Base-by-base conservation (phyloP, 164 flowering plant genomes). In the Sextonia rubra region DNA sequence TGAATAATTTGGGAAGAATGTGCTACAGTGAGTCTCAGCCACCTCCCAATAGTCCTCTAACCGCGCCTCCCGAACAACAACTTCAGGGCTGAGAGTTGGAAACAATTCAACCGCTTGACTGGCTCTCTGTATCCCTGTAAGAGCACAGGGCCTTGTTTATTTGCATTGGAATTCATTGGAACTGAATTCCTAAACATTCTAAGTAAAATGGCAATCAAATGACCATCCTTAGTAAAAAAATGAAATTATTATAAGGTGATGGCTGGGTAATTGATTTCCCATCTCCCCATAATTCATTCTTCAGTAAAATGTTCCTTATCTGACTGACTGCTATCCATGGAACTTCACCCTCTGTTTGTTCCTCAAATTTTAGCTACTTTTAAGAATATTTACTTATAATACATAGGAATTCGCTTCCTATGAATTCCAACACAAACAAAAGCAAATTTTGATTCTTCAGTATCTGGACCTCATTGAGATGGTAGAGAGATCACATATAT, bases 21-120 rank as follows among this genome's bases (percentile, higher is more conserved):
- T 89, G 77, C 96, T 92, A 80, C 99, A 95, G 75, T 95, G 99
- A n/a, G 99, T 95, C 82, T 95, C 99, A 32, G 92, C 98, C 67
- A 95, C 96, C 80, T 92, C 99, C 99, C 99, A 95, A 73, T 86
- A 87, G 75, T 95, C 99, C 82, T 92, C 97, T 74, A 91, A n/a
- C 77, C 97, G 83, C n/a, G 99, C 99, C 82, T 95, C 98, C 69
- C 99, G 82, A 47, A 95, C 99, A 78, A 90, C 88, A 66, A 95
- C 81, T 71, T 85, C 92, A 11, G 97, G 95, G 64, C 86, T 83
- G 22, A 83, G 66, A 2, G 86, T 77, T n/a, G 97, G 93, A 78
- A 87, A 94, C 24, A 94, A 80, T 32, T 92, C 99, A 64, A 78
- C 90, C 61, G 89, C 79, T 78, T 92, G 97, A 81, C 97, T 94